phyloP scores from a whole-genome alignment of 345 rosid species.

The Punica granatum region DNA sequence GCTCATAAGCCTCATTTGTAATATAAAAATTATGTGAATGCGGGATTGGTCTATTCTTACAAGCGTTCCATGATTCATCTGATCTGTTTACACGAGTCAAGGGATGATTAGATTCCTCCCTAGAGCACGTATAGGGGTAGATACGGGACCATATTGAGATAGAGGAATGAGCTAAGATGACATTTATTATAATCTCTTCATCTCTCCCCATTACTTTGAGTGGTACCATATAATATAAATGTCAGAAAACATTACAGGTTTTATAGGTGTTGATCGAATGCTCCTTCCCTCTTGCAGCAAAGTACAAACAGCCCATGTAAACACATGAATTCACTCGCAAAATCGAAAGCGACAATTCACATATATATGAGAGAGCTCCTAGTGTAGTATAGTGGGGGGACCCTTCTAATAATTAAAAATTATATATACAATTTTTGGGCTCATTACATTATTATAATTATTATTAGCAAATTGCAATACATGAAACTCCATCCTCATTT shows the following conservation, averaged over 20 bases:
- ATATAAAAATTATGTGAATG: too few relatives aligned
- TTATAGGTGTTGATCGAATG: neutral
- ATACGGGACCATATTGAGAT: neutral
- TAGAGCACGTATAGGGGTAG: neutral
- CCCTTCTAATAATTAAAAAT: neutral
- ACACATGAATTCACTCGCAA: neutral
- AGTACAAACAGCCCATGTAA: constrained; percentile 10
- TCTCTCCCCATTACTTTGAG: neutral
- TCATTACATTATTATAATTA: neutral
- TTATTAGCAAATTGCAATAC: neutral
- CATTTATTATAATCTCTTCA: neutral
- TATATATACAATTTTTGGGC: neutral
- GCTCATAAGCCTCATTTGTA: too few relatives aligned
- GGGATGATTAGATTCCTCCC: neutral
- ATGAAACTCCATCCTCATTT: neutral
- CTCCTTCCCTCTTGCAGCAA: neutral
- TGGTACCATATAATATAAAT: neutral
- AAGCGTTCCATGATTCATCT: neutral
- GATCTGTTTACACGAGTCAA: too few relatives aligned
- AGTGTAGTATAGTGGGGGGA: neutral
- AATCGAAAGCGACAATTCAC: constrained; percentile 8
- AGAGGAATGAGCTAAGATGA: neutral
- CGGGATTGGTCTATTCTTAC: neutral
- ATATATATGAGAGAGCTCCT: neutral
- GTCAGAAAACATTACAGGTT: neutral